These are phyloP conservation scores for Hyparrhenia diplandra DNA, from an alignment of 176 grass and related monocot genomes.

Conservation along the genomic window DNA sequence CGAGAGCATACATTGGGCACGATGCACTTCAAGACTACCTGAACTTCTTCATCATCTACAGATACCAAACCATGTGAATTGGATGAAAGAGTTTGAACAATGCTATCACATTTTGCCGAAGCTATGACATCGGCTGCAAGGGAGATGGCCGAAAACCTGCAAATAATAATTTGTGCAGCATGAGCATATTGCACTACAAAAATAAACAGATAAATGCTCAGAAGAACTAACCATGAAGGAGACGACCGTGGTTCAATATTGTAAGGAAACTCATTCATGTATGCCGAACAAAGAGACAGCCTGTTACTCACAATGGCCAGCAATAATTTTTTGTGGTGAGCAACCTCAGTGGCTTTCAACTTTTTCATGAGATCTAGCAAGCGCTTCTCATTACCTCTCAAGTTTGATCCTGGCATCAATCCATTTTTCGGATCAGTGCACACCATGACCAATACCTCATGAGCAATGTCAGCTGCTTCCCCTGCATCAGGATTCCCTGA, in stretches of 20 bases:
- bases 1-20: slow-evolving; percentile 63
- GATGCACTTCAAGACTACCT: slow-evolving; percentile 69
- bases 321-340: slow-evolving; percentile 66
- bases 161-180: slow-evolving; percentile 30
- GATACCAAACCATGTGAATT: slow-evolving; percentile 37
- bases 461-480: slow-evolving; percentile 54
- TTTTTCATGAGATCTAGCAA: slow-evolving; percentile 90
- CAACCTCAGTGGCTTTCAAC: slow-evolving; percentile 61
- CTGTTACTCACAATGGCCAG: slow-evolving; percentile 64
- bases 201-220: slow-evolving; percentile 14
- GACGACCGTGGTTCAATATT: slow-evolving; percentile 57
- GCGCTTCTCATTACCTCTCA: slow-evolving; percentile 85
- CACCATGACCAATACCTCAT: slow-evolving; percentile 78
- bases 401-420: slow-evolving; percentile 64
- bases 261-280: slow-evolving; percentile 84
- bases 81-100: slow-evolving; percentile 42
- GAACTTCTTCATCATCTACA: slow-evolving; percentile 54
- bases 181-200: slow-evolving; percentile 1
- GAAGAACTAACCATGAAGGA: slow-evolving; percentile 69
- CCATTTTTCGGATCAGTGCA: slow-evolving; percentile 91
- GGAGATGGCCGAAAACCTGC: slow-evolving; percentile 78
- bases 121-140: slow-evolving; percentile 80
- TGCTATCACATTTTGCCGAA: slow-evolving; percentile 43
- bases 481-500: slow-evolving; percentile 65
- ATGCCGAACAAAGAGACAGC: slow-evolving; percentile 67